phyloP scores from a whole-genome alignment of 192 early-diverging fungal species.

The Backusella parvicylindrica region DNA sequence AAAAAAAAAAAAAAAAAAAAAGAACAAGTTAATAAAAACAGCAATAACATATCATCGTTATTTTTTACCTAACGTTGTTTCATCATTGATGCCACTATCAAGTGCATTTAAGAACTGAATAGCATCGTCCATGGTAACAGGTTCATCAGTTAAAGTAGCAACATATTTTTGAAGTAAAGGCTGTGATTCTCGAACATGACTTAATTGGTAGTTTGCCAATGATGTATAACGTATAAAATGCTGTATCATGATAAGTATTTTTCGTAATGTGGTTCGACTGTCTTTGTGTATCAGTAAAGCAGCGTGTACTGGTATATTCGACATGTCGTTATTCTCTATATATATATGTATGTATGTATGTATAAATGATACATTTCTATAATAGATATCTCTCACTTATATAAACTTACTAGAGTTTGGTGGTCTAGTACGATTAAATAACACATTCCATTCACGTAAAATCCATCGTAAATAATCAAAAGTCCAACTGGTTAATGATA shows the following conservation, averaged over 20 bases:
- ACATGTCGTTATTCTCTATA: constrained; percentile 12
- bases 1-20: background rate
- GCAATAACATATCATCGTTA: background rate
- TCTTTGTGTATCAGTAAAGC: constrained; percentile 24
- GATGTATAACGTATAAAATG: constrained; percentile 17
- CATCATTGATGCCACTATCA: background rate
- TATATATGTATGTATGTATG: background rate
- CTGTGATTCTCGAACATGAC: constrained; percentile 12
- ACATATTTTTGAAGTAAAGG: constrained; percentile 9
- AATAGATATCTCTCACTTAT: background rate
- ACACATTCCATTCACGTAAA: constrained; percentile 26
- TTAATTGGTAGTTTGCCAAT: background rate
- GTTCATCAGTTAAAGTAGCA: constrained; percentile 8
- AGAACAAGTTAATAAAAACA: background rate
- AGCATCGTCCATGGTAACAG: constrained; percentile 18
- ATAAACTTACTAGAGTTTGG: constrained; percentile 17
- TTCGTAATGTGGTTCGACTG: constrained; percentile 16
- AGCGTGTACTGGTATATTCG: constrained; percentile 13
- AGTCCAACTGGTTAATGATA: constrained; percentile 25
- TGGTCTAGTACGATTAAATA: constrained; percentile 21
- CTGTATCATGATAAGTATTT: constrained; percentile 17
- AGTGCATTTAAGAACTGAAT: constrained; percentile 21
- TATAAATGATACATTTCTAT: background rate
- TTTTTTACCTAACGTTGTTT: background rate
- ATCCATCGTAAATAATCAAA: constrained; percentile 23